Conservation (phyloP, 768 basidiomycete species). For the Hebeloma cylindrosporum region DNA sequence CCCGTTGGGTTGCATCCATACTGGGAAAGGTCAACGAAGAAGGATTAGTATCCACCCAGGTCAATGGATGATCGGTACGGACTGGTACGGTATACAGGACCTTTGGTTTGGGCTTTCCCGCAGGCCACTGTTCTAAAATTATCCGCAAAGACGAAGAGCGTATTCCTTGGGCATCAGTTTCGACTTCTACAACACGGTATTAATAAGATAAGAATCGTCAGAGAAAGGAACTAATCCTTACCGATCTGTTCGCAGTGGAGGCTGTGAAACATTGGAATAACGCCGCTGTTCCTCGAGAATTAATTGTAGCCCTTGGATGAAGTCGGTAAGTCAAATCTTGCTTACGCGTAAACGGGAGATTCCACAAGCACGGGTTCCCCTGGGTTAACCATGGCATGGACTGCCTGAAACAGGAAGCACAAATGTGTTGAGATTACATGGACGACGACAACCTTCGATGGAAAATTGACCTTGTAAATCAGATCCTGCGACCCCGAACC, state of each 20-base stretch:
- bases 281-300: too few relatives aligned
- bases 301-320: too few relatives aligned
- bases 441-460: not conserved
- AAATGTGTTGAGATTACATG: not conserved
- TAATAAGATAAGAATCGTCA: conserved; percentile 4
- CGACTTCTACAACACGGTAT: conserved; percentile 55
- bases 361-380: conserved; percentile 85
- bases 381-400: conserved; percentile 67
- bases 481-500: conserved; percentile 89
- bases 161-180: conserved; percentile 75
- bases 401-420: conserved; percentile 49
- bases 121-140: conserved; percentile 75
- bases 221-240: conserved; percentile 23
- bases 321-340: conserved; percentile 12
- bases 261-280: conserved; percentile 61
- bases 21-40: conserved; percentile 35
- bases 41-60: not conserved
- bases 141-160: conserved; percentile 55
- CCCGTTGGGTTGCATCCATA: conserved; percentile 90
- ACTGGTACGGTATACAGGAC: conserved; percentile 82
- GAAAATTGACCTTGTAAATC: conserved; percentile 69
- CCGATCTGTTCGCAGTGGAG: conserved; percentile 61
- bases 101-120: conserved; percentile 68
- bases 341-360: conserved; percentile 75
- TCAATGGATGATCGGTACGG: conserved; percentile 21